Evolutionary conservation across 164 flowering plant species (phyloP).

Genomic region (Umbilicus rupestris): DNA sequence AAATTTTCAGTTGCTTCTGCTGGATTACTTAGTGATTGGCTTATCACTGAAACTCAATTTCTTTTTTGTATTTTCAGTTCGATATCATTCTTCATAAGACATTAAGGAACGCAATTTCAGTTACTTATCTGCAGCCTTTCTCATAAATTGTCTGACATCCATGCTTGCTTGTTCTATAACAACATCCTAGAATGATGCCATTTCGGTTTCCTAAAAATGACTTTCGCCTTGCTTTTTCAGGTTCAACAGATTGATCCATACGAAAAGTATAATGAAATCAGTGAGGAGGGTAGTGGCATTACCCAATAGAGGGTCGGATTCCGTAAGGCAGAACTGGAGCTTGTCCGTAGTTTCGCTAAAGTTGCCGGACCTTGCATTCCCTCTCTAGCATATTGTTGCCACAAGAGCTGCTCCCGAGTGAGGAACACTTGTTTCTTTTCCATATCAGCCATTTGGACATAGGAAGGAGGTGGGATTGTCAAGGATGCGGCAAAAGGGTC

Average conservation of each 20-base stretch:
- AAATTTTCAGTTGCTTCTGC: too few relatives aligned
- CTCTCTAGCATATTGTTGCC: conserved; percentile 52
- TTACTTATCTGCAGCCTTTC: too few relatives aligned
- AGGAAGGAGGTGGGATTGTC: conserved; percentile 50
- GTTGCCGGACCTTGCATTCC: conserved; percentile 67
- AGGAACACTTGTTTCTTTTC: conserved; percentile 59
- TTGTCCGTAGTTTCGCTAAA: conserved; percentile 36
- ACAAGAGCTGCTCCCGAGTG: conserved; percentile 47
- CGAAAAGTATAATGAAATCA: not conserved
- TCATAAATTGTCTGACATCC: too few relatives aligned
- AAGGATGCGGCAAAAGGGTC: conserved; percentile 66
- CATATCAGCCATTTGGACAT: conserved; percentile 74
- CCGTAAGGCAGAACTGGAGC: conserved; percentile 38
- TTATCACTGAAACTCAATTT: not conserved
- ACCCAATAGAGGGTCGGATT: conserved; percentile 32
- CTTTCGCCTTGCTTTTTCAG: too few relatives aligned
- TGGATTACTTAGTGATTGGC: not conserved
- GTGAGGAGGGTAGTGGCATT: conserved; percentile 23
- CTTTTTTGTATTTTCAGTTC: too few relatives aligned
- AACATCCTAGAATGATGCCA: too few relatives aligned
- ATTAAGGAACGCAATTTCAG: too few relatives aligned
- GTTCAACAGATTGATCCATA: not conserved
- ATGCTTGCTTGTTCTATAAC: too few relatives aligned
- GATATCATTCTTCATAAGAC: too few relatives aligned
- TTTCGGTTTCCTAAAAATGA: too few relatives aligned